These are phyloP conservation scores for Colletotrichum limetticola DNA, from an alignment of 2,329 filamentous ascomycete genomes.

Conservation along the genomic window DNA sequence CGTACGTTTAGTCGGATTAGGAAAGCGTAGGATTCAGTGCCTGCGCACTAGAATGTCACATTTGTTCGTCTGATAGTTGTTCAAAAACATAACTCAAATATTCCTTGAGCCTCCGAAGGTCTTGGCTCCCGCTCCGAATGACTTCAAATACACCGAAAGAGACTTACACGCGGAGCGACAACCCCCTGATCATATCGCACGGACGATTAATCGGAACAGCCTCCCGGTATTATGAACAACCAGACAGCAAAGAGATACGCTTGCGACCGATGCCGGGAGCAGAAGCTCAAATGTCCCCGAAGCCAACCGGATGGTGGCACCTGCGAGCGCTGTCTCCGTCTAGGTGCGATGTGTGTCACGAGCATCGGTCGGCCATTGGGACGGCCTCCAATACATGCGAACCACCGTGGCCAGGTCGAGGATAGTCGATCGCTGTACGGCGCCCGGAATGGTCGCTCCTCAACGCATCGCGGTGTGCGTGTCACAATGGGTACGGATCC, in stretches of 20 bases:
- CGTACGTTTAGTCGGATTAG: background rate
- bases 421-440: background rate
- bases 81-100: background rate
- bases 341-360: conserved; percentile 1
- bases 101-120: background rate
- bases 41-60: background rate
- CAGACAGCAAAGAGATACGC: conserved; percentile 2
- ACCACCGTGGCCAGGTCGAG: background rate
- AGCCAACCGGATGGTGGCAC: background rate
- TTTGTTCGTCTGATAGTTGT: background rate
- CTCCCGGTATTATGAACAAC: background rate
- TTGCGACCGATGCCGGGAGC: conserved; percentile 1
- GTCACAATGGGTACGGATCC: background rate
- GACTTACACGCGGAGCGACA: background rate
- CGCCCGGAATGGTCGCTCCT: background rate
- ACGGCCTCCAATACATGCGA: background rate
- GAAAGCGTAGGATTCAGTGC: background rate
- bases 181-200: background rate
- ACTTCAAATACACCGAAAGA: background rate
- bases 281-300: conserved; percentile 4
- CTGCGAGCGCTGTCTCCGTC: background rate
- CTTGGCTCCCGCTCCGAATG: background rate
- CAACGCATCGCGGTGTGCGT: background rate
- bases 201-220: background rate
- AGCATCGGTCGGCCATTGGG: background rate